A percentile compares a stretch with the other conserved stretches of the same genome.
Conservation (phyloP, 371 early-diverging fungal species). For the Apophysomyces variabilis region DNA sequence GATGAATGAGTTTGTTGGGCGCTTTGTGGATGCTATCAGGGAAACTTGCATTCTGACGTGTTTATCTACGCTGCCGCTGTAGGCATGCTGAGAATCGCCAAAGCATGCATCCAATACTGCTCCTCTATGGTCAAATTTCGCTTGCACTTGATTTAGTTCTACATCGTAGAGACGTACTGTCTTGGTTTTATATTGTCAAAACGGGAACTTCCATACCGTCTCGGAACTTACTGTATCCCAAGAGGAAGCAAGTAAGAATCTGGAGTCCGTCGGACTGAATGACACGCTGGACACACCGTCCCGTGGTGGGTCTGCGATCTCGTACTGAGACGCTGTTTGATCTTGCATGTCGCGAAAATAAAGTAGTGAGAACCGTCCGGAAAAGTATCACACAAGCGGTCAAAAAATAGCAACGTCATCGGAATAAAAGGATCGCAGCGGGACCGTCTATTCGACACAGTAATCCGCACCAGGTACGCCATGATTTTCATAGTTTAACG, state of each 20-base stretch:
- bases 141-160: conserved; percentile 54
- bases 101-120: conserved; percentile 82
- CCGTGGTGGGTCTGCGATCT: conserved; percentile 80
- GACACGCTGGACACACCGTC: conserved; percentile 84
- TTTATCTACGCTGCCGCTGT: conserved; percentile 73
- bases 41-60: conserved; percentile 61
- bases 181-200: conserved; percentile 15
- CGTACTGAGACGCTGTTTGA: conserved; percentile 52
- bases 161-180: conserved; percentile 84
- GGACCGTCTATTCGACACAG: no score
- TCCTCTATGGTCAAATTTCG: conserved; percentile 62
- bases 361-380: not conserved
- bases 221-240: conserved; percentile 82
- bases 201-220: not conserved
- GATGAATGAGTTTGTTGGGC: not conserved
- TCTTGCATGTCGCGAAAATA: conserved; percentile 25
- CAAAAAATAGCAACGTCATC: no score
- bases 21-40: conserved; percentile 13
- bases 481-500: no score
- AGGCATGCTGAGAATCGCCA: conserved; percentile 54
- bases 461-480: no score
- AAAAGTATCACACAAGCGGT: not conserved
- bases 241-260: conserved; percentile 75
- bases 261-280: conserved; percentile 71
- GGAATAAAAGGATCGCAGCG: no score